Base-by-base conservation (phyloP, 768 basidiomycete genomes). In the Mycena vulgaris region DNA sequence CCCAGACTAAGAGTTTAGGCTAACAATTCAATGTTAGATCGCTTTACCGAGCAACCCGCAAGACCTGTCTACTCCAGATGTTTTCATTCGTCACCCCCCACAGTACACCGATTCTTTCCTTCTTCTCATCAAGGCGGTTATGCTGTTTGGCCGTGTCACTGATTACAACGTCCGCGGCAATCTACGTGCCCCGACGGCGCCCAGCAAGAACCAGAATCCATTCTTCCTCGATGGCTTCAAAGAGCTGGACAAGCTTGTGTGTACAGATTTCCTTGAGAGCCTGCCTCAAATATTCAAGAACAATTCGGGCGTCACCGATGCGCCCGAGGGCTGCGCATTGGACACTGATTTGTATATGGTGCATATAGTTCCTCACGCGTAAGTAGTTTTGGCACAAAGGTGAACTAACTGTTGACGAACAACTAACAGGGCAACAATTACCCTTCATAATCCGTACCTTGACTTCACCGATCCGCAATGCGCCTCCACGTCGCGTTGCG, bases 311-410 rank as follows among this genome's bases (percentile, higher is more conserved):
- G 87, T 89, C 63, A 87, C 84, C 63, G 90, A 92, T 64, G 81
- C 85, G 42, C 84, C 88, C 47, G 88, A 89, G 45, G 89, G 87
- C 53, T 86, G 86, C 37, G 85, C 83, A 11, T 81, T 95, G 45
- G 93, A 96, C 77, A 95, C 93, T 2, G 94, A 96, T 78, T 81
- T 96, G 65, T 95, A 93, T 77, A 89, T 95, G 92, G 94, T 93
- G 45, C 94, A 95, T 75, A 86, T 95, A 48, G 87, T 94, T 69
- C 95, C 95, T 23, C 92, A 96, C 77, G 94, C 95, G 94, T 95
- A 80, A 79, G 92, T 87, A 16, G 39, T 65, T 63, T 61, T n/a
- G 27, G 5, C 40, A 56, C 52, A 49, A 25, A 40, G 66, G 63
- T 51, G 35, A 68, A 58, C 75, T n/a, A 69, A 53, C 66, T 74